phyloP scores from a whole-genome alignment of 805 yeast species.

The Maudiozyma turicensis region DNA sequence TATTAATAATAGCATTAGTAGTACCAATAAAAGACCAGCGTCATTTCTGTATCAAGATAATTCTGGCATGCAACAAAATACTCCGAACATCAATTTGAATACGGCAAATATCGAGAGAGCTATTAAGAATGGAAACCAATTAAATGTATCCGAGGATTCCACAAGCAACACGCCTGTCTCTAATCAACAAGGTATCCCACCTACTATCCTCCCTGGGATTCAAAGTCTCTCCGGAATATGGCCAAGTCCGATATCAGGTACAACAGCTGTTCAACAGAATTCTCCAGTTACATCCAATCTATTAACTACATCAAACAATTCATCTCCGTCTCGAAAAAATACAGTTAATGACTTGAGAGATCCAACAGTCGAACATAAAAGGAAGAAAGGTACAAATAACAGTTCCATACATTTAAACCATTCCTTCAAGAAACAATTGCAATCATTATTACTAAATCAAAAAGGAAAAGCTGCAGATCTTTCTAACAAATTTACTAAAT shows the following conservation, averaged over 20 bases:
- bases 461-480: slow-evolving; percentile 32
- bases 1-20: too few species aligned
- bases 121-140: not conserved
- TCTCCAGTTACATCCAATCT: not conserved
- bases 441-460: slow-evolving; percentile 15
- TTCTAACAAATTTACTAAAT: slow-evolving; percentile 33
- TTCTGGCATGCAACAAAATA: not conserved
- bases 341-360: not conserved
- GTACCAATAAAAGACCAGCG: not conserved
- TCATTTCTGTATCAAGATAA: not conserved
- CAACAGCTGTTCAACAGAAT: not conserved
- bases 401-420: slow-evolving; percentile 4
- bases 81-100: not conserved
- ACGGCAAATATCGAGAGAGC: not conserved
- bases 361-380: not conserved
- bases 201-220: slow-evolving; percentile 6
- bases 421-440: slow-evolving; percentile 19
- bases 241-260: not conserved
- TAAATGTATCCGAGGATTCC: not conserved
- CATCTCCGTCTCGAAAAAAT: not conserved
- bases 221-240: slow-evolving; percentile 5
- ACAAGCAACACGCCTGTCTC: not conserved
- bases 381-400: not conserved
- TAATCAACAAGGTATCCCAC: not conserved
- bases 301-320: not conserved